Evolutionary conservation across 2,329 filamentous ascomycete species (phyloP), one percentile per base, ranked within the genome.

Genomic region (Chalara sp.): DNA sequence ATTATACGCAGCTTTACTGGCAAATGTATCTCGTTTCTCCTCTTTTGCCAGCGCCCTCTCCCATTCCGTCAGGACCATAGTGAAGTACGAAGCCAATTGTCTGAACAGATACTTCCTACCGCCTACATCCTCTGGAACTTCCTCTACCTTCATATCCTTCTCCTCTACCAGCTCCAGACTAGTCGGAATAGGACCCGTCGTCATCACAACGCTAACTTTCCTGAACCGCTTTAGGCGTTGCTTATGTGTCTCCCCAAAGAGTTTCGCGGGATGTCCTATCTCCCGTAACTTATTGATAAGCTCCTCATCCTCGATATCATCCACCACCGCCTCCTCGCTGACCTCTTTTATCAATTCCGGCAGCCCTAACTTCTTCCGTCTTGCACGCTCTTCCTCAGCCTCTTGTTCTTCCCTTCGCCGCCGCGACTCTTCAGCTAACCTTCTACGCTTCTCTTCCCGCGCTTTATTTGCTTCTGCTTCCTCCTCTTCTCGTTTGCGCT

Each of bases 1-100:
- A 62, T 80, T 86, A 60, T 86, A 84, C 5, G 93, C 93, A 56
- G 84, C 81, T 62, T 89, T 89, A 61, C 91, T 89, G 21, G 88
- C 83, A 58, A 84, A 86, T 31, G 87, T 91, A 49, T 82, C 77
- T 31, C 68, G 67, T 60, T 69, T 72, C 63, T 79, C 80, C 63
- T 79, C 80, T 60, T 87, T 81, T 5, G 80, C 80, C 61, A 99
- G 79, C 5, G 91, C 90, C 40, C 72, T 65, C 61, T 91, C 82
- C 86, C 95, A 99, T 67, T 95, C 92, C 43, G 77, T 80, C 52
- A 99, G 74, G n/a, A 99, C 82, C 83, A 99, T 89, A 48, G 88
- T 95, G 72, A 99, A 97, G 73, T 96, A 99, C 46, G 88, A 93
- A 21, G 87, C 88, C 50, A 99, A 76, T 68, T 99, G 92, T 8